Evolutionary conservation across 805 yeast species (phyloP), one percentile per base, ranked within the genome.

Genomic region (Diddensiella caesifluorescens): DNA sequence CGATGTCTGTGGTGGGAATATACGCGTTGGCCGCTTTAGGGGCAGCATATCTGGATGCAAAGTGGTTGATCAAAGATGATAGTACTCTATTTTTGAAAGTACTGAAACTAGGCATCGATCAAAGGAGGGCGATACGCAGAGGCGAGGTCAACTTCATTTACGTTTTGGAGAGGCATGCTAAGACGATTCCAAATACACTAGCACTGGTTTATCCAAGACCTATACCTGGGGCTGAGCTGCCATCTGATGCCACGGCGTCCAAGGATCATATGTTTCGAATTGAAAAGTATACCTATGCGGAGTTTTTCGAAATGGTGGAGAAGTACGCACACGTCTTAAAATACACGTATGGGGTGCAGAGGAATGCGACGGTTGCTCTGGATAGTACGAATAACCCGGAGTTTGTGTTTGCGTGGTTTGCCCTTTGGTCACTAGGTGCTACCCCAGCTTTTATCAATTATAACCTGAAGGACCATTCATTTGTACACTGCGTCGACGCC

Each of bases 381-480:
- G 81, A 80, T 54, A 82, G 77, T 56, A 81, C 84, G 55, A 89
- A 89, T 62, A 86, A 83, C 57, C 95, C 95, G 2, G 66, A 87
- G 48, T 85, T 84, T 54, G 63, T 89, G 12, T 71, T 88, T 41
- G 58, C 83, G 30, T 85, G 95, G 95, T 70, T 84, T 41, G 83
- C 95, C 0, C 63, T 83, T 36, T 89, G 96, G 96, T 84, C 86
- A 54, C 70, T 89, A 41, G 97, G 97, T 32, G 95, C 95, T 1
- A 62, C 72, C 5, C 96, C 96, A 0, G 88, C 95, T 0, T 83
- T 90, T 53, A 65, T 90, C 54, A 89, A 89, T 64, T 85, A 79
- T 65, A 89, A 88, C 60, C 70, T 82, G 37, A 69, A 72, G 39
- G 88, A 86, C 20, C 70, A 72, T 39, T 83, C 95, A 1, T 70